These are phyloP conservation scores for Dendrostoma leiphaemia DNA, from an alignment of 2,329 filamentous ascomycete species.

Conservation along the genomic window DNA sequence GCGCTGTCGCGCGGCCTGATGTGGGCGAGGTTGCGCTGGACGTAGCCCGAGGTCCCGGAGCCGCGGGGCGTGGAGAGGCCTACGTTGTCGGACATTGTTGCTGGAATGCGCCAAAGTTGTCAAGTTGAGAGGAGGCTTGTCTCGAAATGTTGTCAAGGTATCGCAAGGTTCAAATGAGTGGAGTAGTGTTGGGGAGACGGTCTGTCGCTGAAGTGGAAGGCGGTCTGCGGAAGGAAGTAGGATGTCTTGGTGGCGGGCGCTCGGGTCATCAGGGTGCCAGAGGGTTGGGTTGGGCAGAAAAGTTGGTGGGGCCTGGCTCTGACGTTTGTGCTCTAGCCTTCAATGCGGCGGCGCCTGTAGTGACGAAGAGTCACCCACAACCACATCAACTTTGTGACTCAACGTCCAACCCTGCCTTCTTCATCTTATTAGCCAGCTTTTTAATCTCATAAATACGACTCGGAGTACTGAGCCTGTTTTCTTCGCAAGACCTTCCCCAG, in stretches of 20 bases:
- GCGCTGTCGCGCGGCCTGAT: constrained; percentile 79
- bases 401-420: neutral
- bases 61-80: constrained; percentile 92
- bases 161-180: neutral
- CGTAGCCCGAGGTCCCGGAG: constrained; percentile 94
- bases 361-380: neutral
- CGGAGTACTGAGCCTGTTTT: neutral
- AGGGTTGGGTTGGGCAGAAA: neutral
- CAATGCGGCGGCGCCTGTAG: too few species aligned
- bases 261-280: neutral
- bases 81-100: constrained; percentile 91
- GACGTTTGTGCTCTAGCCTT: neutral
- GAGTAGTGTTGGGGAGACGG: neutral
- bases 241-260: neutral
- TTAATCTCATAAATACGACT: neutral
- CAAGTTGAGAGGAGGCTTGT: neutral
- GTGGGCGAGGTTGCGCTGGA: constrained; percentile 91
- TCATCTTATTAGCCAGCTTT: neutral
- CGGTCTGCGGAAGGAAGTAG: constrained; percentile 1
- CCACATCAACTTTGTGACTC: constrained; percentile 1
- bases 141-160: neutral
- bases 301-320: constrained; percentile 10
- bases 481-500: neutral
- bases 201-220: neutral
- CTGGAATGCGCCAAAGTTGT: neutral